Evolutionary conservation across 2,329 filamentous ascomycete species (phyloP), one percentile per base, ranked within the genome.

Genomic region (Coniochaeta sp.): DNA sequence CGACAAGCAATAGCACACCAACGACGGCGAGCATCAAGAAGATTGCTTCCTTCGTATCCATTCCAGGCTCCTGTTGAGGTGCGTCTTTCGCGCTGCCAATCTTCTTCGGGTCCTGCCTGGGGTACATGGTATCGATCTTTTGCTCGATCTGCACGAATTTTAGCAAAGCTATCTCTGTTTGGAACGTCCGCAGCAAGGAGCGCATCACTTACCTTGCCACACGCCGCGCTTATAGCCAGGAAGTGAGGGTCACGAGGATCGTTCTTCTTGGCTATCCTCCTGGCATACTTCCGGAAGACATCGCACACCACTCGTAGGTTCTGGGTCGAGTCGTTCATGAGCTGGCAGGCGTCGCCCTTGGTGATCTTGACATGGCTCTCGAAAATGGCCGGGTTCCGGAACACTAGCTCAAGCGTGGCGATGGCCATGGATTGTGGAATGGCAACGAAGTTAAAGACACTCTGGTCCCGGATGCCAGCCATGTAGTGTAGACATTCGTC

Each of bases 401-500:
- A 99, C 68, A 93, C 89, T 19, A 91, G 79, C 67, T 97, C 93
- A 47, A 98, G 78, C 0, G 93, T 98, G 9, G 95, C 93, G 72
- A 99, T 97, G 59, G 93, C 95, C 95, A 99, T 99, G 65, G 87
- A 81, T 75, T 99, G 95, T 2, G 95, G 95, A 64, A 99, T 99
- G 60, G 93, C 93, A 56, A 92, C 92, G 74, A 99, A 99, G 82
- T 99, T 99, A 85, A 99, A 99, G 28, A 96, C 91, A 71, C 91
- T 96, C 78, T 99, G 95, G 71, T 99, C 95, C 66, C 89, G 88
- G 64, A 99, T 86, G 55, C 90, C 95, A 6, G 93, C 93, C 79
- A 99, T 91, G 77, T 98, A 99, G 79, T 93, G 97, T n/a, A 99
- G 77, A 72, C 93, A 98, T 71, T 98, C 92, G 65, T 97, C 92